Percentiles rank a stretch among this genome's conserved stretches.
phyloP scores from a whole-genome alignment of 371 early-diverging fungal genomes.

The Apophysomyces ossiformis region DNA sequence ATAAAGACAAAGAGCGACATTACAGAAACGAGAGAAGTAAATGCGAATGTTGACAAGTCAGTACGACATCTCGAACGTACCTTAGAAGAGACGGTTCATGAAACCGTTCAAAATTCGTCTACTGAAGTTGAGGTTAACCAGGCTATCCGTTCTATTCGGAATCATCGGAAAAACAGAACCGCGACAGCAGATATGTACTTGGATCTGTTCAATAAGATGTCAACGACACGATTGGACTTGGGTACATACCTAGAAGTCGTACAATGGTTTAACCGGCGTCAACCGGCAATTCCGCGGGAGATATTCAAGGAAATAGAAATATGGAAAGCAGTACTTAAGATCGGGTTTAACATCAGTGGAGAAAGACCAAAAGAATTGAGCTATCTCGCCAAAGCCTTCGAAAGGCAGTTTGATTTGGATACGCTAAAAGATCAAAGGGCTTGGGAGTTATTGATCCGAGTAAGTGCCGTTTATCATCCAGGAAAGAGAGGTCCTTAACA shows the following conservation, averaged over 20 bases:
- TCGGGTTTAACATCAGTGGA: constrained; percentile 29
- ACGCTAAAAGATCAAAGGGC: constrained; percentile 24
- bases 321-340: constrained; percentile 38
- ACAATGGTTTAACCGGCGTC: constrained; percentile 1
- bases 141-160: neutral
- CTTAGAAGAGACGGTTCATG: neutral
- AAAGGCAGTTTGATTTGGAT: constrained; percentile 20
- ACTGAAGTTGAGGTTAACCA: neutral
- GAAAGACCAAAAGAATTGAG: constrained; percentile 31
- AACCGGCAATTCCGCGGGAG: constrained; percentile 13
- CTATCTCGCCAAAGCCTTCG: constrained; percentile 29
- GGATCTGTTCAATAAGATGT: constrained; percentile 1
- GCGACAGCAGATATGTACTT: neutral
- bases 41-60: neutral
- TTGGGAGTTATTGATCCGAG: constrained; percentile 42
- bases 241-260: neutral
- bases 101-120: neutral
- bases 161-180: neutral
- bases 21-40: neutral
- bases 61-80: neutral
- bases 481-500: neutral
- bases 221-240: neutral
- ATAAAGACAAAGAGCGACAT: neutral
- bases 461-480: constrained; percentile 20
- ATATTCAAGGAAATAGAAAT: constrained; percentile 28